Evolutionary conservation across 73 alveolate genomes (phyloP).

Genomic region (Stentor coeruleus): DNA sequence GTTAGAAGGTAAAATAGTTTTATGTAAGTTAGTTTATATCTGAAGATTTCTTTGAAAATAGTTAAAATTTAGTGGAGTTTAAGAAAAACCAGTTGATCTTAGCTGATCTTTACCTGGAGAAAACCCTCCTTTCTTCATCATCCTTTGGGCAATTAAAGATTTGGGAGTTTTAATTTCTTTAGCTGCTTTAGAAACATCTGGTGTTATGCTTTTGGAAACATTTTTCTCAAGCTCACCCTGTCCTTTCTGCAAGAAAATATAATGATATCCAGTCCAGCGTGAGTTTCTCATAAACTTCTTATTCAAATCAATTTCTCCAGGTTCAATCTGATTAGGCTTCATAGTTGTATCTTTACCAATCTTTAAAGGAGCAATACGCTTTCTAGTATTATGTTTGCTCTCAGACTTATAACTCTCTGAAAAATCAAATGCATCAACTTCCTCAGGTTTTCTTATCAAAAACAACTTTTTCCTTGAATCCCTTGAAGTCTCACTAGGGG

Average conservation of each 20-base stretch:
- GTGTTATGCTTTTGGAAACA: background rate
- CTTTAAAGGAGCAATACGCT: background rate
- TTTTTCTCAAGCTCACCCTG: background rate
- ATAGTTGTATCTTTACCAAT: background rate
- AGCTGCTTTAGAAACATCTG: background rate
- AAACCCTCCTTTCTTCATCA: slow-evolving; percentile 1
- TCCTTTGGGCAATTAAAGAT: background rate
- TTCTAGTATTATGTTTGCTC: background rate
- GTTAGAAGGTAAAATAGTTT: too few relatives aligned
- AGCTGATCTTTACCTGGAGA: background rate
- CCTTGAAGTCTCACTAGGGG: background rate
- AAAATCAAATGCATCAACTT: background rate
- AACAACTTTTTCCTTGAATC: background rate
- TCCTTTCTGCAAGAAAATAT: background rate
- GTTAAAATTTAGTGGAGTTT: background rate
- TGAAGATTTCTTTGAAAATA: too few relatives aligned
- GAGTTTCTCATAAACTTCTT: background rate
- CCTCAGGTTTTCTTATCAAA: background rate
- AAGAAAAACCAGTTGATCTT: background rate
- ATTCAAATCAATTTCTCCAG: too few relatives aligned
- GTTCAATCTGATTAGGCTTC: background rate
- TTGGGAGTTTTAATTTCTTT: background rate
- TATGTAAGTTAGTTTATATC: too few relatives aligned
- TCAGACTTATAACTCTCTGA: background rate
- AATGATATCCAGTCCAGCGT: slow-evolving; percentile 2